Percentiles rank a stretch among this genome's conserved stretches.
Conservation (phyloP, 495 filamentous ascomycete genomes). For the Aspergillus olivimuriae region DNA sequence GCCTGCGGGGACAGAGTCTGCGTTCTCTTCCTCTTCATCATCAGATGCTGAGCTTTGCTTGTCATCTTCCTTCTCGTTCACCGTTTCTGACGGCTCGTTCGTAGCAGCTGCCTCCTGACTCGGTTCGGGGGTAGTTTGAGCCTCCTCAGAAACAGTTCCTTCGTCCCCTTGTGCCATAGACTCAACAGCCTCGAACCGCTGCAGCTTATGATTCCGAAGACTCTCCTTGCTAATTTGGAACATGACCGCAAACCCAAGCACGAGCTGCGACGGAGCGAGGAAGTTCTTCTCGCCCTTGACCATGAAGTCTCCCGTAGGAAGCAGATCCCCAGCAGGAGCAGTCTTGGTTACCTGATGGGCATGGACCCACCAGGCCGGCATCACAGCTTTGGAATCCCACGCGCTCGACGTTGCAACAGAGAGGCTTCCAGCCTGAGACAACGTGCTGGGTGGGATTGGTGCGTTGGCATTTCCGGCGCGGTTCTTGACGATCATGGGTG, state of each 20-base stretch:
- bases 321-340: constrained; percentile 67
- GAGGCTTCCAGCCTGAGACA: constrained; percentile 82
- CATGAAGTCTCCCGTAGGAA: constrained; percentile 70
- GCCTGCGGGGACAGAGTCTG: constrained; percentile 11
- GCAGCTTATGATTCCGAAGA: constrained; percentile 68
- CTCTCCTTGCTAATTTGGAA: constrained; percentile 89
- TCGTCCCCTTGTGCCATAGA: constrained; percentile 4
- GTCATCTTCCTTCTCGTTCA: constrained; percentile 10
- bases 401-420: constrained; percentile 77
- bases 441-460: constrained; percentile 83
- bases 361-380: constrained; percentile 92
- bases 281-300: constrained; percentile 83
- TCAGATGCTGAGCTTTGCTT: constrained; percentile 17
- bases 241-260: constrained; percentile 80
- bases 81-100: constrained; percentile 5
- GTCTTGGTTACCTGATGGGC: constrained; percentile 84
- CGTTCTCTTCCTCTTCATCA: constrained; percentile 26
- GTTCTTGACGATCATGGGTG: constrained; percentile 82
- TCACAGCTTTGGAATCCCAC: constrained; percentile 93
- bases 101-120: background rate
- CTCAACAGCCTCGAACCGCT: constrained; percentile 29
- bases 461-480: constrained; percentile 64
- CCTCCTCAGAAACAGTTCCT: constrained; percentile 1
- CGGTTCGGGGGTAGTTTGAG: background rate
- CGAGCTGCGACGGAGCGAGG: constrained; percentile 78